Percentiles rank a stretch among this genome's conserved stretches.
Conservation (phyloP, 148 eudicot genomes). For the Chenopodium suecicum region DNA sequence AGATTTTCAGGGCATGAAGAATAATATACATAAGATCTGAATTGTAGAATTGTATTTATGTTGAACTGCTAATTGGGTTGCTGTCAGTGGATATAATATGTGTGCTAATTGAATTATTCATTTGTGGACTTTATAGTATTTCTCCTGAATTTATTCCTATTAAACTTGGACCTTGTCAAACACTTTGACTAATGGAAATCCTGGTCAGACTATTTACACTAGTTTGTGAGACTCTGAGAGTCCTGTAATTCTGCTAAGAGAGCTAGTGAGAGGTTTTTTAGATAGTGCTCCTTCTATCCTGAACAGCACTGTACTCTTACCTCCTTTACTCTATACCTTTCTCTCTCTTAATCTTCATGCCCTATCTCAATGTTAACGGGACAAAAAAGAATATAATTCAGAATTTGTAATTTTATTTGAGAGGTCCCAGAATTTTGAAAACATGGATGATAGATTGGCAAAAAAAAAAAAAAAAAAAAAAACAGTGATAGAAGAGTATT, state of each 20-base stretch:
- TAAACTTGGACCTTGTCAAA: background rate
- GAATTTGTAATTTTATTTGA: too few relatives aligned
- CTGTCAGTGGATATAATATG: background rate
- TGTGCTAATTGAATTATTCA: background rate
- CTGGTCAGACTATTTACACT: background rate
- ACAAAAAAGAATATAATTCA: background rate
- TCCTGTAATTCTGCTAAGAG: background rate
- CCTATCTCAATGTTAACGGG: background rate
- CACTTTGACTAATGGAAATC: background rate
- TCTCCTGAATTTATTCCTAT: background rate
- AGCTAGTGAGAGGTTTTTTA: background rate
- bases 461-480: background rate
- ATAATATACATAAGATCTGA: background rate
- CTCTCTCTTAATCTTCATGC: background rate
- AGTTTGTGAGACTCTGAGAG: background rate
- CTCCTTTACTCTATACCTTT: background rate
- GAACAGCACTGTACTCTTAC: background rate
- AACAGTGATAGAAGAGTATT: background rate
- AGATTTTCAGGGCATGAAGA: background rate
- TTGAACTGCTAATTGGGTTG: too few relatives aligned
- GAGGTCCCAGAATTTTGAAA: background rate
- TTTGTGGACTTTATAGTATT: background rate
- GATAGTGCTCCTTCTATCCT: background rate
- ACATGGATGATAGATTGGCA: background rate
- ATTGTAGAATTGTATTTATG: background rate